A percentile compares a stretch with the other conserved stretches of the same genome.
These are phyloP conservation scores for Suillus subluteus DNA, from an alignment of 768 basidiomycete species.

Conservation along the genomic window DNA sequence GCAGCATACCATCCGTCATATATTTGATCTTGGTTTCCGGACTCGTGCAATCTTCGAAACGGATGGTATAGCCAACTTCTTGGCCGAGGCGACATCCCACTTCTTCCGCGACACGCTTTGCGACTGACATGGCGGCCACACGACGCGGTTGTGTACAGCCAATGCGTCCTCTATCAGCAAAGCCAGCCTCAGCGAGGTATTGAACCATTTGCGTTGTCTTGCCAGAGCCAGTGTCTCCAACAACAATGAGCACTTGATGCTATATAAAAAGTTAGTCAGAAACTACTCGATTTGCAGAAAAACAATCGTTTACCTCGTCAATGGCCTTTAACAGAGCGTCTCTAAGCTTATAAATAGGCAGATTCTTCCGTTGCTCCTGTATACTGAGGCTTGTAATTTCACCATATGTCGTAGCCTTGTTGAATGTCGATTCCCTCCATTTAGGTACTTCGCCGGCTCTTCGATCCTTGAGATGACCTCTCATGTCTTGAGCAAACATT, in stretches of 20 bases:
- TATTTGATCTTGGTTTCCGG: constrained; percentile 99
- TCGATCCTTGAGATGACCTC: constrained; percentile 81
- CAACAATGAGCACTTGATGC: constrained; percentile 95
- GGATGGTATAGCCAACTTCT: constrained; percentile 98
- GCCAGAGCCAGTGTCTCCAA: constrained; percentile 98
- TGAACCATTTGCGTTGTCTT: constrained; percentile 99
- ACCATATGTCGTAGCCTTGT: constrained; percentile 95
- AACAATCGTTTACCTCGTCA: constrained; percentile 62
- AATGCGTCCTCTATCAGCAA: constrained; percentile 86
- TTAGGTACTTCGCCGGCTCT: constrained; percentile 81
- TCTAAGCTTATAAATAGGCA: constrained; percentile 95
- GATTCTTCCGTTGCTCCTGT: constrained; percentile 87
- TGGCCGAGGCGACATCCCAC: constrained; percentile 97
- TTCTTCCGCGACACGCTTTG: constrained; percentile 97
- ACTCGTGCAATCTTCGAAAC: constrained; percentile 98
- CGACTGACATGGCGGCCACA: constrained; percentile 99
- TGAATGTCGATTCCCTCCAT: constrained; percentile 92
- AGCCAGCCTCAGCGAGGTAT: constrained; percentile 94
- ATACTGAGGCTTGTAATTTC: constrained; percentile 90
- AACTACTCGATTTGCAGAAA: constrained; percentile 3
- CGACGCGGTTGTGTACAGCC: constrained; percentile 99
- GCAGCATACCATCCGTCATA: constrained; percentile 99
- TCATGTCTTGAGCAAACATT: constrained; percentile 91
- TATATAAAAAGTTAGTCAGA: constrained; percentile 21
- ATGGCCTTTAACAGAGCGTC: constrained; percentile 91